Conservation (phyloP, 1,284 basidiomycete genomes). For the Tilletia walkeri region DNA sequence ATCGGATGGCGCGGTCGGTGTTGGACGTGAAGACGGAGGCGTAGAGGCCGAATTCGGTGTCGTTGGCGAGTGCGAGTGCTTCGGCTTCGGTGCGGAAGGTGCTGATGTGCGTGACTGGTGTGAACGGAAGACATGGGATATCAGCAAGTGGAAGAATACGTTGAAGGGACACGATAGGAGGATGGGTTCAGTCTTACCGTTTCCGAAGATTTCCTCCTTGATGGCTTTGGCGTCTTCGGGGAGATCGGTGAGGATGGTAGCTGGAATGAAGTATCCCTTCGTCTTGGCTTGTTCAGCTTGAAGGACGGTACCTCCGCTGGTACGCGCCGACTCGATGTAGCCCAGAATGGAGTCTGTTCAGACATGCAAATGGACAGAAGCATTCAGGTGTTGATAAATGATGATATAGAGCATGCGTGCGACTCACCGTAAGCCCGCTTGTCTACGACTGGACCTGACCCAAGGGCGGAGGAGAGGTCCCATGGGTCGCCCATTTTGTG, state of each 20-base stretch:
- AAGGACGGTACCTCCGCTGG: neutral
- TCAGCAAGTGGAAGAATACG: too few species aligned
- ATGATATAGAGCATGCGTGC: neutral
- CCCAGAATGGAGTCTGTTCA: neutral
- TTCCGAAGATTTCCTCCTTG: conserved; percentile 43
- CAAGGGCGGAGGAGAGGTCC: neutral
- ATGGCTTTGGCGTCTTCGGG: conserved; percentile 39
- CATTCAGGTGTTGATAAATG: neutral
- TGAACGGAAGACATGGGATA: too few species aligned
- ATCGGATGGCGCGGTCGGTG: conserved; percentile 27
- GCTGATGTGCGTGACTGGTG: conserved; percentile 36
- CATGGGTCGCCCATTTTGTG: neutral
- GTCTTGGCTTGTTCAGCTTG: neutral
- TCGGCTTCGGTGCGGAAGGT: conserved; percentile 37
- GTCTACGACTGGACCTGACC: neutral
- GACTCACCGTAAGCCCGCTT: neutral
- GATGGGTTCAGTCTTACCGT: neutral
- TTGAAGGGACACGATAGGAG: too few species aligned
- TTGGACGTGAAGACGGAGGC: conserved; percentile 38
- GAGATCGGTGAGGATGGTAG: conserved; percentile 40
- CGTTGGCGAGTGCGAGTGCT: conserved; percentile 33
- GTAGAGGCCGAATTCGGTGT: conserved; percentile 35
- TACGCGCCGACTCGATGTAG: neutral
- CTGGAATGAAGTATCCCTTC: conserved; percentile 38
- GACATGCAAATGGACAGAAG: neutral